A percentile compares a stretch with the other conserved stretches of the same genome.
These are phyloP conservation scores for Phytophthora megakarya DNA, from an alignment of 352 stramenopile genomes.

Conservation along the genomic window DNA sequence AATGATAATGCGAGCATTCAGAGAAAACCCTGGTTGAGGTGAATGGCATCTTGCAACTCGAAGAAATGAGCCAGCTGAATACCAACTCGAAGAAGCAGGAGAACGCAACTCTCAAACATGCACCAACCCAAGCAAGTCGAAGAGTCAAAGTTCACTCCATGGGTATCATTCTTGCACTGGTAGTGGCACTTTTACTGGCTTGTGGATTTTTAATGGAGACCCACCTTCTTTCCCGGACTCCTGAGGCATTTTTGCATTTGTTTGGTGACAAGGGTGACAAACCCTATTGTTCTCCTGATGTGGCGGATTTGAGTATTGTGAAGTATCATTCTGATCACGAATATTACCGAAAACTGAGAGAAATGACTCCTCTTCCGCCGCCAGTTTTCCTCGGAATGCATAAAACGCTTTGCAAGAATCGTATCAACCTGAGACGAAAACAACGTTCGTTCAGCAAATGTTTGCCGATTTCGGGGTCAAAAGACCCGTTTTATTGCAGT, in stretches of 20 bases:
- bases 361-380: conserved; percentile 4
- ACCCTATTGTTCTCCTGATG: conserved; percentile 12
- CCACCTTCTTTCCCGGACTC: background rate
- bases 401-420: conserved; percentile 16
- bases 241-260: conserved; percentile 8
- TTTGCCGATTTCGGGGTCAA: conserved; percentile 47
- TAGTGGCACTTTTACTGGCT: conserved; percentile 6
- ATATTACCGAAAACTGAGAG: conserved; percentile 20
- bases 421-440: conserved; percentile 19
- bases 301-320: conserved; percentile 6
- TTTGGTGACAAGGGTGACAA: background rate
- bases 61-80: background rate
- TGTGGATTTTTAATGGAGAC: conserved; percentile 22
- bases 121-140: background rate
- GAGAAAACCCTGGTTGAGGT: too few species aligned
- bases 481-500: conserved; percentile 42
- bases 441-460: conserved; percentile 33
- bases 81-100: background rate
- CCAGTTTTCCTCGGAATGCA: conserved; percentile 35
- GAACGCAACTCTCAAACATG: background rate
- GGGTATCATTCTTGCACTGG: conserved; percentile 7
- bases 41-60: too few species aligned
- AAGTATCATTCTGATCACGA: conserved; percentile 24
- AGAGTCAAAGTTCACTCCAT: conserved; percentile 7
- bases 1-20: too few species aligned